Base-by-base conservation (phyloP, 2,329 filamentous ascomycete species). In the Tympanopsis confertula region DNA sequence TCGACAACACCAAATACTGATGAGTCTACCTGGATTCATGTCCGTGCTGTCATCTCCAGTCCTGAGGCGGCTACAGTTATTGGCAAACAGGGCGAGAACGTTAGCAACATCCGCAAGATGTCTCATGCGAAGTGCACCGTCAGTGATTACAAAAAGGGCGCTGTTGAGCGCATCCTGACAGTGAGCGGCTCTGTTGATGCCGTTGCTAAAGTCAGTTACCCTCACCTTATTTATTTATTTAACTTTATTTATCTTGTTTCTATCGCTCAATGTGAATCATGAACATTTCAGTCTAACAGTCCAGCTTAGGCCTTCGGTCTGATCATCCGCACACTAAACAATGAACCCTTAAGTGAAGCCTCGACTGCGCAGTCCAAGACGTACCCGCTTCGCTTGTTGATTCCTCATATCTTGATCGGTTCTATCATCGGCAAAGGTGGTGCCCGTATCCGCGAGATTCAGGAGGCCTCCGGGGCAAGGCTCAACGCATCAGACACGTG, bases 351-450 rank as follows among this genome's bases (percentile, higher is more conserved):
- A 38, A 80, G 85, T 50, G 74, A 86, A 52, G 69, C 91, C 28
- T 98, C 91, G 12, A 94, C 82, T 41, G 80, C 87, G 38, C 86
- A 93, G 47, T 96, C 89, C 44, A 96, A 95, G 73, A 94, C 89
- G 2, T 98, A 98, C 51, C 91, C 91, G 42, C 79, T 98, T 39
- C 87, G 91, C 49, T 78, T 98, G 37, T 76, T 98, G 40, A 86
- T 98, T 50, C 91, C 91, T 14, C 91, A 96, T 56, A 91, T 98
- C 50, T 74, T 98, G 41, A 98, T 98, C 51, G 91, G 91, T 38
- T 95, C 89, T 42, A 96, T 98, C 62, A 98, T 98, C 59, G 91
- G 91, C 52, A 98, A 98, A 68, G 86, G 83, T 45, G 91, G 91
- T 47, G 84, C 88, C 42, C 82, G 91, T 45, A 98, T 98, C 57